Evolutionary conservation across 306 rosid genomes (phyloP), one percentile per base, ranked within the genome.

Genomic region (Senna tora): DNA sequence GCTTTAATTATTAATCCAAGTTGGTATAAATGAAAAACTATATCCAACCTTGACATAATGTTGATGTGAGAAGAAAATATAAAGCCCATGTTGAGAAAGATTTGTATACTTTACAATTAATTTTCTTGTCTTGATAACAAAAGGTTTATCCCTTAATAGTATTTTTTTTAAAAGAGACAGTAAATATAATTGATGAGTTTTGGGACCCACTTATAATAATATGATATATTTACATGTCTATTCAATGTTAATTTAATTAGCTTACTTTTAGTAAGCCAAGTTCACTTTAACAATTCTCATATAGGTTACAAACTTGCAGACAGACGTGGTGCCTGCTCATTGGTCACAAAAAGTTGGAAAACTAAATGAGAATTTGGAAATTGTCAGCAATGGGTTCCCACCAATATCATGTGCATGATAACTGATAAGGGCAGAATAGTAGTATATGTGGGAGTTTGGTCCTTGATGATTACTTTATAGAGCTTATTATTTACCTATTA

Each of bases 401-500:
- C 89, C 84, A 81, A 74, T 74, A 83, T 74, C 76, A 28, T 47
- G 17, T 50, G 61, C 73, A n/a, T n/a, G n/a, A n/a, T n/a, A n/a
- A n/a, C n/a, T n/a, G 74, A 84, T 53, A 54, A 71, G 62, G 65
- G 55, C 71, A 49, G 59, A 71, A 43, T 36, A 70, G 15, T 67
- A 73, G 62, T 57, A 33, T 69, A 59, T 76, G 84, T 76, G 84
- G 59, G 74, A 78, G 82, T 78, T 81, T 81, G 87, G 81, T 47
- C 61, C 43, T 70, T 75, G 81, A 73, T 78, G 79, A 85, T 71
- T 38, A 76, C 73, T 38, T 69, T 73, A 78, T 45, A 33, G 77
- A 74, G 33, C 65, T 64, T 75, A 86, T 87, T 79, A 86, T 85
- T 82, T 68, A 69, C 78, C 71, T 69, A 77, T 82, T 78, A 86